Conservation (phyloP, 108 stramenopile genomes). For the Seminavis robusta region DNA sequence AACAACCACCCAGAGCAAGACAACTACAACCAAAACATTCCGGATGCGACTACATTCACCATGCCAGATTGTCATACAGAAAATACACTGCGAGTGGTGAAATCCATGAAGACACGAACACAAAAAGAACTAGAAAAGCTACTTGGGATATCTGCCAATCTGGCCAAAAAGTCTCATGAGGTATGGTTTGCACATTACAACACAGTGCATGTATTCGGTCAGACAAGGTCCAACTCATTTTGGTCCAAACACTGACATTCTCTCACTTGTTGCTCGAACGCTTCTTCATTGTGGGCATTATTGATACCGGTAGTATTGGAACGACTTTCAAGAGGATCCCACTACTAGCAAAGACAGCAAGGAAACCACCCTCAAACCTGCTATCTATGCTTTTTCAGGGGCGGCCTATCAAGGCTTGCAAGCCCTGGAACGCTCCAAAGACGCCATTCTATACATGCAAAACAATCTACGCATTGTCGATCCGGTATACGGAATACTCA, state of each 20-base stretch:
- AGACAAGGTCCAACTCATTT: too few species aligned
- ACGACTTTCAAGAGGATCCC: too few species aligned
- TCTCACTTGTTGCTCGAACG: too few species aligned
- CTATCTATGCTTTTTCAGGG: conserved; percentile 66
- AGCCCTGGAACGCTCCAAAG: conserved; percentile 7
- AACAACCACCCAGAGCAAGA: too few species aligned
- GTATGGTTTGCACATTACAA: too few species aligned
- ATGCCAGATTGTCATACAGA: conserved; percentile 12
- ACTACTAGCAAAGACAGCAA: too few species aligned
- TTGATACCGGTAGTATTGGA: too few species aligned
- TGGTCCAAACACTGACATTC: too few species aligned
- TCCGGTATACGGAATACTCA: conserved; percentile 78
- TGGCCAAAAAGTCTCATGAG: conserved; percentile 29
- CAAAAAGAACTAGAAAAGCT: conserved; percentile 39
- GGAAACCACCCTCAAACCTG: too few species aligned
- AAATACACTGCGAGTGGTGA: conserved; percentile 22
- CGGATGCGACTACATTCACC: conserved; percentile 1
- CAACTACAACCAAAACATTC: too few species aligned
- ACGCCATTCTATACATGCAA: conserved; percentile 65
- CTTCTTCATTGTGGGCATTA: too few species aligned
- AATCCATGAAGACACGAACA: conserved; percentile 36
- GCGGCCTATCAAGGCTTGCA: conserved; percentile 76
- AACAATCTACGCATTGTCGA: conserved; percentile 66
- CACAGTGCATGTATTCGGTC: too few species aligned
- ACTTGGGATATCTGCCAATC: conserved; percentile 38